Evolutionary conservation across 192 early-diverging fungal genomes (phyloP).

Genomic region (Rhizophagus sp.): DNA sequence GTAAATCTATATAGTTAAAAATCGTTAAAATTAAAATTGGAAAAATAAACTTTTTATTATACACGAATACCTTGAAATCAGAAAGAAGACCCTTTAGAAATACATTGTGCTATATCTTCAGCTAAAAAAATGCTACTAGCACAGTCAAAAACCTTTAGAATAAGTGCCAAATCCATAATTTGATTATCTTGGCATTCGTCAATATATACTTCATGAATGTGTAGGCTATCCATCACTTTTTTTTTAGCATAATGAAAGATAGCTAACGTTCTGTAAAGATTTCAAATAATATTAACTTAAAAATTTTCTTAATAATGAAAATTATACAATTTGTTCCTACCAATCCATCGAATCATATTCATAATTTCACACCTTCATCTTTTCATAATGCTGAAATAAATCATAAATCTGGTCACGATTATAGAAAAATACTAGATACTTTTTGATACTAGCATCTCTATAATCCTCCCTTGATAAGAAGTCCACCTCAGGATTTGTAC

Average conservation of each 20-base stretch:
- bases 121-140: slow-evolving; percentile 20
- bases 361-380: neutral
- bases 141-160: slow-evolving; percentile 1
- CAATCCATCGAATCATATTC: slow-evolving; percentile 10
- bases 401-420: slow-evolving; percentile 25
- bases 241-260: slow-evolving; percentile 17
- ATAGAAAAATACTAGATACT: neutral
- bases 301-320: neutral
- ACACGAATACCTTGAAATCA: too few relatives aligned
- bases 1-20: neutral
- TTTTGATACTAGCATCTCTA: neutral
- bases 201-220: slow-evolving; percentile 30
- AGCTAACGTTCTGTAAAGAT: neutral
- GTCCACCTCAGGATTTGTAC: slow-evolving; percentile 1
- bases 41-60: too few relatives aligned
- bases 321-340: neutral
- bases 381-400: slow-evolving; percentile 25
- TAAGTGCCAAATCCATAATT: slow-evolving; percentile 14
- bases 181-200: slow-evolving; percentile 28
- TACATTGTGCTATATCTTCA: slow-evolving; percentile 25
- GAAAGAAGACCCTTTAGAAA: slow-evolving; percentile 18
- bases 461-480: slow-evolving; percentile 23
- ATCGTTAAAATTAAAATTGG: too few relatives aligned
- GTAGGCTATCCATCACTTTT: neutral
- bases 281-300: neutral